phyloP scores from a whole-genome alignment of 106 monocot species.

The Allium cepa region DNA sequence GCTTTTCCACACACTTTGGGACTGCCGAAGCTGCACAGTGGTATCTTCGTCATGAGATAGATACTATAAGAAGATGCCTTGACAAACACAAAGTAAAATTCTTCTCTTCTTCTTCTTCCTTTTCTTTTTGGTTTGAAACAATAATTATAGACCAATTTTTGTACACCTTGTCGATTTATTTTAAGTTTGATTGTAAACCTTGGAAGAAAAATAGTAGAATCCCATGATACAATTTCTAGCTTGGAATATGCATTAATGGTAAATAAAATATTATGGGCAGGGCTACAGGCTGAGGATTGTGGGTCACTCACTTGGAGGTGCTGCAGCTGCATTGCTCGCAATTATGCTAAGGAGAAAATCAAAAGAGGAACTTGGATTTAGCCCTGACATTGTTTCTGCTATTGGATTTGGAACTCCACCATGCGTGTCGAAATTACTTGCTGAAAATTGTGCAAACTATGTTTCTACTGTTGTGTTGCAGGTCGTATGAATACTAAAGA shows the following conservation, averaged over 20 bases:
- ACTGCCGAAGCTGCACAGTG: slow-evolving; percentile 89
- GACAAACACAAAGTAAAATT: slow-evolving; percentile 59
- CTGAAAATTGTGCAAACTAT: slow-evolving; percentile 74
- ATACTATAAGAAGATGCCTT: slow-evolving; percentile 59
- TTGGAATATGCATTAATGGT: neutral
- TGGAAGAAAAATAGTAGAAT: no score
- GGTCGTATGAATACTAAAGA: slow-evolving; percentile 24
- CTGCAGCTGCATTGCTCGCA: slow-evolving; percentile 88
- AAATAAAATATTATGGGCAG: slow-evolving; percentile 24
- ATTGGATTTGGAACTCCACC: slow-evolving; percentile 94
- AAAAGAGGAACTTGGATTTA: slow-evolving; percentile 75
- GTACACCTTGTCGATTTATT: no score
- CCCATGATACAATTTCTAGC: no score
- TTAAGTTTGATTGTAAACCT: no score
- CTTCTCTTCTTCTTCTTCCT: neutral
- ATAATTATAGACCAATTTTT: no score
- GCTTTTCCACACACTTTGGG: slow-evolving; percentile 89
- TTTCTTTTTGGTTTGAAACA: neutral
- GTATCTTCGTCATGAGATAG: slow-evolving; percentile 77
- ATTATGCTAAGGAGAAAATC: slow-evolving; percentile 79
- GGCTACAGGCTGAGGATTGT: slow-evolving; percentile 79
- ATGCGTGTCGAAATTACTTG: slow-evolving; percentile 73
- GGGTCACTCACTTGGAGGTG: slow-evolving; percentile 96
- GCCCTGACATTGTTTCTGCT: slow-evolving; percentile 76
- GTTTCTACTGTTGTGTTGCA: slow-evolving; percentile 90